Evolutionary conservation across 306 rosid genomes (phyloP), one percentile per base, ranked within the genome.

Genomic region (Cicer cuneatum): DNA sequence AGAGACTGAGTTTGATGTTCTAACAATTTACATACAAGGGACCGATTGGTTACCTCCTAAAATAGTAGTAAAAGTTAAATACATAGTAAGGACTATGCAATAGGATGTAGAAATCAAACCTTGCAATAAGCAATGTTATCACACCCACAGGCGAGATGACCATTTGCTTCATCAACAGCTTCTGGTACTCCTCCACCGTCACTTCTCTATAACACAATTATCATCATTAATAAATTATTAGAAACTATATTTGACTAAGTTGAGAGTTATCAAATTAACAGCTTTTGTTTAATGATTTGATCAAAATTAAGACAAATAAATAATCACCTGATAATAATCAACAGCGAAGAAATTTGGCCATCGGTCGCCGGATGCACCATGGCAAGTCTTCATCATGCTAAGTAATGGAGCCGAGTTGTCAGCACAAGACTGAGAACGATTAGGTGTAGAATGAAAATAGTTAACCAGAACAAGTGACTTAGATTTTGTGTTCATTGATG

Each of bases 131-230:
- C 89, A 70, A 95, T 90, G 85, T 35, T 89, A 62, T 80, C 93
- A 79, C 99, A 95, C 2, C 99, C 99, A 67, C 99, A 92, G 52
- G 96, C 86, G 78, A 92, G 88, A 72, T 90, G 99, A 41, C 99
- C 99, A 14, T 87, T 95, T 33, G 97, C 93, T 84, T 78, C 78
- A 83, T 95, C 98, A 78, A 90, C 96, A 2, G 93, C 97, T 78
- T 92, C 89, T n/a, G 98, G 70, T 67, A 96, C 97, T 72, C 99
- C 99, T 53, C 98, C 96, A 1, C 99, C 99, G 63, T 95, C 99
- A 82, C 75, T 95, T 65, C 85, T 90, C 99, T 95, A 78, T 81
- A 86, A 69, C 71, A 82, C 33, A 66, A 79, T 65, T 45, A 64
- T 47, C 10, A 52, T 21, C n/a, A 18, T 10, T 45, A 29, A 42